Base-by-base conservation (phyloP, 192 early-diverging fungal species). In the Diversispora epigaea region DNA sequence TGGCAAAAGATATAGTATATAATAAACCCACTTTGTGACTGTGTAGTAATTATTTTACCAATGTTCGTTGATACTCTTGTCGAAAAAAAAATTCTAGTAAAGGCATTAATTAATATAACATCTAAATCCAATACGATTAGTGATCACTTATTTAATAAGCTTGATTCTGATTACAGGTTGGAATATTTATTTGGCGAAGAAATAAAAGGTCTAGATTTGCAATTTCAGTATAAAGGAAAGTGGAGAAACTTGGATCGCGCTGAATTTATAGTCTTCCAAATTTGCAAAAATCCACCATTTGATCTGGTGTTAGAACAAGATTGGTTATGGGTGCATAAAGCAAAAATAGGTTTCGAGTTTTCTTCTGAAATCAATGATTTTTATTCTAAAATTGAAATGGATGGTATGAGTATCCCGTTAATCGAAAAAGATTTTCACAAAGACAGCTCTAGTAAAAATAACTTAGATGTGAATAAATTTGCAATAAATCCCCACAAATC, bases 261-360 rank as follows among this genome's bases (percentile, higher is more conserved):
- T 32, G 25, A 64, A 32, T 4, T 17, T 39, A 64, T 64, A 32
- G 10, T 39, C 62, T 64, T 64, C 19, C 4, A 32, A 39, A 64
- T 64, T 64, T 17, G 62, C n/a, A 64, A 64, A 64, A 64, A 64
- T 64, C 41, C 62, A 64, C 41, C 62, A 44, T 64, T 64, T 39
- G 62, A 64, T 64, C 62, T 64, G 62, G 62, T 64, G 39, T 64
- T 64, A 44, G 62, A 32, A 32, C 62, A 64, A 64, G 62, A 39
- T 43, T 64, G 62, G 62, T 64, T 64, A 64, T 64, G 62, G 25
- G 19, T 64, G 39, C 62, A 44, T 44, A 11, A 64, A 64, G 62
- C 25, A 64, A 64, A 64, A 39, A 64, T 64, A 39, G 17, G 6
- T 17, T 56, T 56, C 17, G 17, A 19, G 17, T 56, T 56, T 14